Conservation (phyloP, 2,329 filamentous ascomycete genomes). For the Capronia americana region DNA sequence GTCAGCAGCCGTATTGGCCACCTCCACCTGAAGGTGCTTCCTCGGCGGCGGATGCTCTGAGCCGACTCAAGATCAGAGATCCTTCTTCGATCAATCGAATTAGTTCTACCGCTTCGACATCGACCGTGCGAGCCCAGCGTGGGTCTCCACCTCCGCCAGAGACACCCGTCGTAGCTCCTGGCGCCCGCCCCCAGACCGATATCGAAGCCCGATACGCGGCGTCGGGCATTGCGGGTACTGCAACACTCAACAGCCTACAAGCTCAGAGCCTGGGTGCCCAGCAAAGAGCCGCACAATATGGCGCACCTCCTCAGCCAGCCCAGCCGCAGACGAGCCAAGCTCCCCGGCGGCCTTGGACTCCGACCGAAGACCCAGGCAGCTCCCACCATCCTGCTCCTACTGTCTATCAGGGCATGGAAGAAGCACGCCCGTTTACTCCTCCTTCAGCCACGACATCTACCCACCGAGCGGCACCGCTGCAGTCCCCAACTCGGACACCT, state of each 20-base stretch:
- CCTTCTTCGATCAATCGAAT: slow-evolving; percentile 65
- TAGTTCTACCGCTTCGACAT: slow-evolving; percentile 86
- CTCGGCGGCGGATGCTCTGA: slow-evolving; percentile 37
- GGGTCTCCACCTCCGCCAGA: slow-evolving; percentile 95
- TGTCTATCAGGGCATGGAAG: slow-evolving; percentile 84
- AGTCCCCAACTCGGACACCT: slow-evolving; percentile 53
- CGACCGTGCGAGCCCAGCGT: slow-evolving; percentile 87
- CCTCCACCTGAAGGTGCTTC: slow-evolving; percentile 51
- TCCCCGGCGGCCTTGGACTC: slow-evolving; percentile 81
- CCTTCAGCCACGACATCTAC: slow-evolving; percentile 52
- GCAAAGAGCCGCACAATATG: slow-evolving; percentile 75
- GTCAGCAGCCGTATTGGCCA: slow-evolving; percentile 70
- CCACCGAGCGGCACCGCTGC: slow-evolving; percentile 43
- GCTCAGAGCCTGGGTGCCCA: slow-evolving; percentile 84
- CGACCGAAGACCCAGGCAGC: slow-evolving; percentile 85
- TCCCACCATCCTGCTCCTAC: slow-evolving; percentile 88
- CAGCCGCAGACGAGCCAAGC: slow-evolving; percentile 45
- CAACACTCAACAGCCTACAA: slow-evolving; percentile 79
- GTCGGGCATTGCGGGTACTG: slow-evolving; percentile 84
- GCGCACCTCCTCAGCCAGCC: slow-evolving; percentile 54
- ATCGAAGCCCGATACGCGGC: slow-evolving; percentile 93
- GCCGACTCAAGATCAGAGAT: slow-evolving; percentile 59
- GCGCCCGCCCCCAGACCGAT: slow-evolving; percentile 69
- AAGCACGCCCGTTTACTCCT: slow-evolving; percentile 60
- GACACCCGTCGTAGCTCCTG: slow-evolving; percentile 80